These are phyloP conservation scores for Leccinum variicolor DNA, from an alignment of 768 basidiomycete genomes.

Conservation along the genomic window DNA sequence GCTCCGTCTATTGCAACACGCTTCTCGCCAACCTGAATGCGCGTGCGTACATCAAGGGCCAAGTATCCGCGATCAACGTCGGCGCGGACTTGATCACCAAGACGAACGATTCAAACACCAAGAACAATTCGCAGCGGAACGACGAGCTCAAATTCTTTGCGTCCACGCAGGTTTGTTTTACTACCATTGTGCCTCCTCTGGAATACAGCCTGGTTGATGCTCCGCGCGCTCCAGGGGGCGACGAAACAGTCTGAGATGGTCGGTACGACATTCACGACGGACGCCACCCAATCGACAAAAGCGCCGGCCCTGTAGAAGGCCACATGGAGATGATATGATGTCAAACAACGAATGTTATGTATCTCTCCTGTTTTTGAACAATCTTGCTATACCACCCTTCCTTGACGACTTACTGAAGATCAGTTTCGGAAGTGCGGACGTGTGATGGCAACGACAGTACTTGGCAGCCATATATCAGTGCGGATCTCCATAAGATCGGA, in stretches of 20 bases:
- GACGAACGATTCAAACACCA: not conserved
- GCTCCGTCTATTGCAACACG: slow-evolving; percentile 2
- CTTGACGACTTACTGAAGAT: not conserved
- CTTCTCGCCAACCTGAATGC: slow-evolving; percentile 5
- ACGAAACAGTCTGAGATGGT: not conserved
- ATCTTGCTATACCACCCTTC: not conserved
- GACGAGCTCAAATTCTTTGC: not conserved
- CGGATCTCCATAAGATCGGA: not conserved
- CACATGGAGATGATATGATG: not conserved
- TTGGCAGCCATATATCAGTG: too few relatives aligned
- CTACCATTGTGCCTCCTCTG: not conserved
- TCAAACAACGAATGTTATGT: not conserved
- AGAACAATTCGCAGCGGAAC: not conserved
- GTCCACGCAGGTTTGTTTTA: not conserved
- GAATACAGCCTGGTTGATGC: not conserved
- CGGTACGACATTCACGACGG: not conserved
- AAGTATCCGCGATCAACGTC: not conserved
- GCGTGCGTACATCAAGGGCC: slow-evolving; percentile 1
- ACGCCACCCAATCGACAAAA: not conserved
- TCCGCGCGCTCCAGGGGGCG: not conserved
- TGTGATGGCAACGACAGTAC: not conserved
- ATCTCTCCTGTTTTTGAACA: not conserved
- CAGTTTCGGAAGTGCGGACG: not conserved
- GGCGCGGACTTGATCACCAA: not conserved
- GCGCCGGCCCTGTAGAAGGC: not conserved